phyloP scores from a whole-genome alignment of 495 filamentous ascomycete genomes.

The Physcia stellaris region DNA sequence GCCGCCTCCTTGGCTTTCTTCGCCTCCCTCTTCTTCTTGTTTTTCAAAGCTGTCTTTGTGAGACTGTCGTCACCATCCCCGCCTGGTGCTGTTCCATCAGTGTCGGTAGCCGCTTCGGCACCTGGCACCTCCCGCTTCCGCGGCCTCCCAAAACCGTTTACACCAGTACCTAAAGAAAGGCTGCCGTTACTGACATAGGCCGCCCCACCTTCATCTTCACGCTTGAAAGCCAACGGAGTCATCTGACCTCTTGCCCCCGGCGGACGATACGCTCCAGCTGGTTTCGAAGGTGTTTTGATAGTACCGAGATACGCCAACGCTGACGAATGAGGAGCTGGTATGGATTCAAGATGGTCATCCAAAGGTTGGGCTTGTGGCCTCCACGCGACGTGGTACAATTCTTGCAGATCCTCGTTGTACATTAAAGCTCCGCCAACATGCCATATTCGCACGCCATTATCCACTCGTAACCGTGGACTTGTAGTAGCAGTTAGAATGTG shows the following conservation, averaged over 20 bases:
- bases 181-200: conserved; percentile 74
- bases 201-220: conserved; percentile 90
- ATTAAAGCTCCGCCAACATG: conserved; percentile 80
- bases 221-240: conserved; percentile 90
- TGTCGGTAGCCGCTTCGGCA: conserved; percentile 46
- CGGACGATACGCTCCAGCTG: conserved; percentile 87
- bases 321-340: conserved; percentile 73
- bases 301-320: conserved; percentile 71
- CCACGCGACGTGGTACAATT: conserved; percentile 89
- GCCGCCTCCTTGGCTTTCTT: conserved; percentile 80
- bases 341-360: conserved; percentile 54
- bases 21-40: conserved; percentile 97
- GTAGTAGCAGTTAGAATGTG: conserved; percentile 94
- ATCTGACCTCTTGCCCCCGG: conserved; percentile 84
- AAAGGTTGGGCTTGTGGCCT: conserved; percentile 53
- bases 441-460: conserved; percentile 94
- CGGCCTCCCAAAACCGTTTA: conserved; percentile 70
- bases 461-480: conserved; percentile 82
- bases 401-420: conserved; percentile 88
- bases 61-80: conserved; percentile 54
- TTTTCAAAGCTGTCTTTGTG: conserved; percentile 83
- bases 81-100: conserved; percentile 46
- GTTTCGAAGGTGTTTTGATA: conserved; percentile 84
- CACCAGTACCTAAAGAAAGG: conserved; percentile 37
- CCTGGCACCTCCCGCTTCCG: conserved; percentile 65